Percentiles rank a stretch among this genome's conserved stretches.
phyloP scores from a whole-genome alignment of 2,329 filamentous ascomycete genomes.

The Penicillium sp. region DNA sequence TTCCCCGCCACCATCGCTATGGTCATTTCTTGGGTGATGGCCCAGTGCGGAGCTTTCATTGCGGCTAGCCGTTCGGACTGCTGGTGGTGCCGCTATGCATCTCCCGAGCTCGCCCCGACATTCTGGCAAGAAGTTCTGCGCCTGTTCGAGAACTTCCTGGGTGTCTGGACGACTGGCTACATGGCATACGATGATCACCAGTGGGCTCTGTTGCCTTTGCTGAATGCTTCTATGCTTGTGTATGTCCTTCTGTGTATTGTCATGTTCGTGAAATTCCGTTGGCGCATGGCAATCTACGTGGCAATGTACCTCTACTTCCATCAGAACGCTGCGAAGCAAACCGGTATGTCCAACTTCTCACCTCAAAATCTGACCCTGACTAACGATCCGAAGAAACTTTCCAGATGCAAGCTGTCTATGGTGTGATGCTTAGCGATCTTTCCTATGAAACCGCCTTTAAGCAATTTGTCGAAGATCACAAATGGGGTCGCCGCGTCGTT shows the following conservation, averaged over 20 bases:
- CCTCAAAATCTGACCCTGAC: not conserved
- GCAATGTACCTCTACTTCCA: slow-evolving; percentile 56
- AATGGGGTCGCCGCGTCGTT: slow-evolving; percentile 44
- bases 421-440: slow-evolving; percentile 57
- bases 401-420: slow-evolving; percentile 56
- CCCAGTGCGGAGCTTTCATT: slow-evolving; percentile 55
- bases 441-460: slow-evolving; percentile 53
- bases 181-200: slow-evolving; percentile 60
- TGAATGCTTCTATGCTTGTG: slow-evolving; percentile 57
- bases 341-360: slow-evolving; percentile 42
- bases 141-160: slow-evolving; percentile 52
- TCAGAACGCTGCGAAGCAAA: slow-evolving; percentile 50
- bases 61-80: slow-evolving; percentile 54
- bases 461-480: slow-evolving; percentile 49
- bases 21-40: slow-evolving; percentile 55
- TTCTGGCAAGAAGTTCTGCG: slow-evolving; percentile 51
- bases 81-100: slow-evolving; percentile 57
- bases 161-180: slow-evolving; percentile 56
- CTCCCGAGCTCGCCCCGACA: slow-evolving; percentile 48
- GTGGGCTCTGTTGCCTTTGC: slow-evolving; percentile 57
- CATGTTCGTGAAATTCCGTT: slow-evolving; percentile 52
- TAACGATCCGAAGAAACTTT: slow-evolving; percentile 53
- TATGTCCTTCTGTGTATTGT: slow-evolving; percentile 54
- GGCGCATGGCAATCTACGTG: slow-evolving; percentile 51
- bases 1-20: slow-evolving; percentile 58